Evolutionary conservation across 2,329 filamentous ascomycete species (phyloP).

Genomic region (Massarina eburnea): DNA sequence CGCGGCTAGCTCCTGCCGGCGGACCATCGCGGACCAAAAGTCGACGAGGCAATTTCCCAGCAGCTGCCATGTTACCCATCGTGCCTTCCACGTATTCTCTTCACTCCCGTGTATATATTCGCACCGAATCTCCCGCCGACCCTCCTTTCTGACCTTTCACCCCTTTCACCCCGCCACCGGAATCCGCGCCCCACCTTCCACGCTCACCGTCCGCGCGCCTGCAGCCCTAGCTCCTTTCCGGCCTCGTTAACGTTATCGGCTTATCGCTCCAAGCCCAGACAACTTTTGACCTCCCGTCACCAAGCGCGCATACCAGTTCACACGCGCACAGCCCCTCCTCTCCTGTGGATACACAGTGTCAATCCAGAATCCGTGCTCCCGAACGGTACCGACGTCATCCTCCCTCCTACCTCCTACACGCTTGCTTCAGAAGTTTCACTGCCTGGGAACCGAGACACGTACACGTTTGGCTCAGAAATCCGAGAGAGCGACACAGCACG

Average conservation of each 20-base stretch:
- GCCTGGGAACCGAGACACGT: too few species aligned
- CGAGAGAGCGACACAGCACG: too few species aligned
- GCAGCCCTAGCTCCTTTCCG: conserved; percentile 20
- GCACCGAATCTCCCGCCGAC: neutral
- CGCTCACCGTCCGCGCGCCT: conserved; percentile 3
- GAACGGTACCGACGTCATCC: neutral
- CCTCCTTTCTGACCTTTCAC: conserved; percentile 2
- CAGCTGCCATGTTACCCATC: conserved; percentile 5
- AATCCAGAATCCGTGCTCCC: neutral
- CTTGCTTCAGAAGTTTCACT: too few species aligned
- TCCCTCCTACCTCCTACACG: neutral
- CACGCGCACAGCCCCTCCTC: neutral
- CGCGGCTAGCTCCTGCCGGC: conserved; percentile 6
- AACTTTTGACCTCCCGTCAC: conserved; percentile 20
- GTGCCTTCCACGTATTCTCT: conserved; percentile 3
- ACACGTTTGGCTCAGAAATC: too few species aligned
- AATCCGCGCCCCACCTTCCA: neutral
- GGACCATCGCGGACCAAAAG: conserved; percentile 17
- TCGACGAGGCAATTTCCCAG: conserved; percentile 12
- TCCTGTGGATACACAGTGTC: conserved; percentile 8
- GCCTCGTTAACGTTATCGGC: conserved; percentile 34
- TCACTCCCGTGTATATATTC: neutral
- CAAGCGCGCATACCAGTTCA: neutral
- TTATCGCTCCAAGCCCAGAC: conserved; percentile 32
- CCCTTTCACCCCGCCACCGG: neutral